phyloP scores from a whole-genome alignment of 768 basidiomycete genomes.

The Pleurotus cornucopiae region DNA sequence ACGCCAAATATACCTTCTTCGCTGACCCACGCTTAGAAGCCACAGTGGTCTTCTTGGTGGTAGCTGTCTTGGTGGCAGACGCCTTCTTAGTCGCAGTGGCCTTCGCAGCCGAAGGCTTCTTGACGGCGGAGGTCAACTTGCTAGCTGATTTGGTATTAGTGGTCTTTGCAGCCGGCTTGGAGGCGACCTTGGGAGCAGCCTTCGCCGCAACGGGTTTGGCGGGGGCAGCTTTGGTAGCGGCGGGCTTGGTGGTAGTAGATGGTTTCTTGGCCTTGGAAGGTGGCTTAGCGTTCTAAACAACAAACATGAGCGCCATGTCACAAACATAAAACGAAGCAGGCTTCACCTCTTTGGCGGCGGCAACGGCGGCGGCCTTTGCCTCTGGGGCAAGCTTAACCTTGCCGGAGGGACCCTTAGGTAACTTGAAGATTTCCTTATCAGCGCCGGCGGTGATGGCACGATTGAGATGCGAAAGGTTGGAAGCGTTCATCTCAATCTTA shows the following conservation, averaged over 20 bases:
- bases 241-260: conserved; percentile 26
- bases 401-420: conserved; percentile 6
- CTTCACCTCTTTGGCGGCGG: conserved; percentile 58
- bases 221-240: conserved; percentile 24
- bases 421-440: conserved; percentile 2
- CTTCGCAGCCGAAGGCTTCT: conserved; percentile 12
- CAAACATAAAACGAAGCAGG: neutral
- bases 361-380: conserved; percentile 30
- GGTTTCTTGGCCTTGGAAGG: conserved; percentile 29
- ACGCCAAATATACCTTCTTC: conserved; percentile 52
- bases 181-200: conserved; percentile 23
- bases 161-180: conserved; percentile 31
- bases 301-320: conserved; percentile 4
- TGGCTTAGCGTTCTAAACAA: conserved; percentile 41
- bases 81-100: conserved; percentile 15
- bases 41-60: conserved; percentile 22
- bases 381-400: conserved; percentile 8
- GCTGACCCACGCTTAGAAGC: conserved; percentile 47
- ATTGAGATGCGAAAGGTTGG: conserved; percentile 27
- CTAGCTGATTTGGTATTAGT: conserved; percentile 13
- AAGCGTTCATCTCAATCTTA: conserved; percentile 62
- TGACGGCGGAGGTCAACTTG: conserved; percentile 8
- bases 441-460: conserved; percentile 7
- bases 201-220: conserved; percentile 26
- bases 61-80: conserved; percentile 16